Base-by-base conservation (phyloP, 805 yeast species). In the Monosporozyma unispora region DNA sequence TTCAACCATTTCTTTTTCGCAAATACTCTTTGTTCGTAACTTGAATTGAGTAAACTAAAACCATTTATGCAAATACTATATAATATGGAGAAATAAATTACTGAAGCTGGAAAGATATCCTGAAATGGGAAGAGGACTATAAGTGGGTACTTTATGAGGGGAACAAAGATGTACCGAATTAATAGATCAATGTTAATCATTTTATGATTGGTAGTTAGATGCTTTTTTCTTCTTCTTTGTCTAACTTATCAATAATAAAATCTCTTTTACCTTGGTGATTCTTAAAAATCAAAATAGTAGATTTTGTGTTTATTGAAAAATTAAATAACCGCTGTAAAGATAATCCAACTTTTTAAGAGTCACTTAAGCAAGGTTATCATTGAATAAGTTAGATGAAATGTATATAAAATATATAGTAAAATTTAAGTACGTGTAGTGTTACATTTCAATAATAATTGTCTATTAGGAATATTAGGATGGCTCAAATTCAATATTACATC, bases 391-490 rank as follows among this genome's bases (percentile, higher is more conserved):
- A 16, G 12, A n/a, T 31, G 14, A 14, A 27, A 7, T 31, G 7
- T 11, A 31, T 12, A 14, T 31, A 14, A 31, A 12, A 35, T 35
- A 8, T 35, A 35, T 16, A 35, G 22, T 39, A n/a, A 21, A 22
- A 12, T 22, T 41, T 10, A 41, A 12, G 43, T 41, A 4, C 23
- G n/a, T 28, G 19, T 29, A 47, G 48, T 25, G 28, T 52, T 39
- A 41, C 60, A 58, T 12, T 54, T 55, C 21, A 63, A 39, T 10
- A 84, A 63, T 47, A 85, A 61, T 60, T 85, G 93, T 52, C 85
- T 70, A 1, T 81, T 87, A 2, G 74, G 66, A 11, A 76, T 72
- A 49, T 66, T 66, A 0, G 95, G 95, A 58, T 87, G 88, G 18
- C 87, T 83, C 71, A 84, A 62, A 0, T 69, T 62, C 3, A 79